Percentiles rank a stretch among this genome's conserved stretches.
Evolutionary conservation across 208 protist genomes (phyloP).

Genomic region (Crithidia mellificae): DNA sequence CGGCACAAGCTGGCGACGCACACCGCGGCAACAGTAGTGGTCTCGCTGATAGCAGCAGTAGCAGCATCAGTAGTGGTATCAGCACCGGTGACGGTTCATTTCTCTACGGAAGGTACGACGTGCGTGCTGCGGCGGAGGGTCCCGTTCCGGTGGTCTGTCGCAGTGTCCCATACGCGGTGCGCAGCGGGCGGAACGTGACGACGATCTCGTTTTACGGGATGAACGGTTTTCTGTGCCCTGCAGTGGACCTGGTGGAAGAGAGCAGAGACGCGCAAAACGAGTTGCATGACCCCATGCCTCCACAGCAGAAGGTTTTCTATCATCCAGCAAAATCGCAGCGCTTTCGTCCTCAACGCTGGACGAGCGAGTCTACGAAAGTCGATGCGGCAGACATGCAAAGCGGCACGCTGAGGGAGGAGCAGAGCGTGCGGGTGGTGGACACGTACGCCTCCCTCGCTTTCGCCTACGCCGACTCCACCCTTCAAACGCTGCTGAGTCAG

Average conservation of each 20-base stretch:
- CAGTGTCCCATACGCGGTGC: conserved; percentile 37
- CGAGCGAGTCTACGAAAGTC: too few relatives aligned
- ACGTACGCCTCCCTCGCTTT: conserved; percentile 62
- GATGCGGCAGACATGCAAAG: not conserved
- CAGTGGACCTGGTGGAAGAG: not conserved
- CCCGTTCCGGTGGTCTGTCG: conserved; percentile 30
- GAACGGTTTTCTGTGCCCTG: conserved; percentile 50
- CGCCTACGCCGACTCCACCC: conserved; percentile 45
- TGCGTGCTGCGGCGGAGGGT: not conserved
- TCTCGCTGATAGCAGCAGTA: not conserved
- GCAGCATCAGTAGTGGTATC: not conserved
- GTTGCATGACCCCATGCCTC: too few relatives aligned
- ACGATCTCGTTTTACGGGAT: conserved; percentile 56
- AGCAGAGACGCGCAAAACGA: too few relatives aligned
- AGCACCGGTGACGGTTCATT: not conserved
- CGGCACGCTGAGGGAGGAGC: not conserved
- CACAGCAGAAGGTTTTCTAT: too few relatives aligned
- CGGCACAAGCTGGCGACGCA: too few relatives aligned
- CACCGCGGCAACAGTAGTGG: too few relatives aligned
- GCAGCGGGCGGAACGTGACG: conserved; percentile 40
- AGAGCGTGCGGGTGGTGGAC: conserved; percentile 43
- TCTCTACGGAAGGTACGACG: too few relatives aligned
- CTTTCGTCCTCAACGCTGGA: too few relatives aligned
- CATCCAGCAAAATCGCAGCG: too few relatives aligned
- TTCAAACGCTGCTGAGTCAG: conserved; percentile 51